A percentile compares a stretch with the other conserved stretches of the same genome.
phyloP scores from a whole-genome alignment of 2,329 filamentous ascomycete genomes.

The Aspergillus ruber region DNA sequence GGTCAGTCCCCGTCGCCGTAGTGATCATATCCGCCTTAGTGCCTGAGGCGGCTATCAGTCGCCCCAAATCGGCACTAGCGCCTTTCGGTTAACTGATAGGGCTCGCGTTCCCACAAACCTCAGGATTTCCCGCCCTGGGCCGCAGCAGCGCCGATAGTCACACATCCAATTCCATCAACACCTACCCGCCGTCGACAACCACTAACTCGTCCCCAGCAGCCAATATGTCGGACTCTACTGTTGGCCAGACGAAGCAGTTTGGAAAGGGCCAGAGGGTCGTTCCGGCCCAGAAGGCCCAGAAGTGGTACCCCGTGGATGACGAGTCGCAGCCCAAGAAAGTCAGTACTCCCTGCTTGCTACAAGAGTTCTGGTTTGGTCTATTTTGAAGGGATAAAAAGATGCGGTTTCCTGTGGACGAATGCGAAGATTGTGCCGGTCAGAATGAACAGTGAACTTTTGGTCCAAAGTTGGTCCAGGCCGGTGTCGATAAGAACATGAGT shows the following conservation, averaged over 20 bases:
- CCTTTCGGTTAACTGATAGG: conserved; percentile 35
- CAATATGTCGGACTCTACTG: conserved; percentile 50
- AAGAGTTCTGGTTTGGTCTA: conserved; percentile 8
- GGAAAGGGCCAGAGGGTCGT: conserved; percentile 92
- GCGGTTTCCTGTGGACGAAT: conserved; percentile 23
- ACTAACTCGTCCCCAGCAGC: conserved; percentile 38
- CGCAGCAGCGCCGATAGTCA: conserved; percentile 28
- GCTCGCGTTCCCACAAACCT: conserved; percentile 41
- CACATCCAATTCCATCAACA: conserved; percentile 34
- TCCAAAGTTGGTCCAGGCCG: conserved; percentile 9
- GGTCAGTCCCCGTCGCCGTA: conserved; percentile 4
- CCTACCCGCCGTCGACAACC: conserved; percentile 39
- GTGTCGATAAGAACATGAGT: conserved; percentile 15
- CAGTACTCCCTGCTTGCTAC: conserved; percentile 46
- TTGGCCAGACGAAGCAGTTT: conserved; percentile 80
- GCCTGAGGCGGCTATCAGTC: conserved; percentile 9
- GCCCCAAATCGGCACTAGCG: conserved; percentile 31
- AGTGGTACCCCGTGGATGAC: conserved; percentile 98
- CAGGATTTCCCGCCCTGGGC: conserved; percentile 32
- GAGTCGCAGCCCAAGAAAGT: conserved; percentile 88
- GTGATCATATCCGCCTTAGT: conserved; percentile 3
- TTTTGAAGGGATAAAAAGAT: conserved; percentile 12
- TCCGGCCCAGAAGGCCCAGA: conserved; percentile 88
- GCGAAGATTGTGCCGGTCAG: conserved; percentile 23
- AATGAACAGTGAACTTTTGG: conserved; percentile 9